Base-by-base conservation (phyloP, 768 basidiomycete genomes). In the Boletus sp. region DNA sequence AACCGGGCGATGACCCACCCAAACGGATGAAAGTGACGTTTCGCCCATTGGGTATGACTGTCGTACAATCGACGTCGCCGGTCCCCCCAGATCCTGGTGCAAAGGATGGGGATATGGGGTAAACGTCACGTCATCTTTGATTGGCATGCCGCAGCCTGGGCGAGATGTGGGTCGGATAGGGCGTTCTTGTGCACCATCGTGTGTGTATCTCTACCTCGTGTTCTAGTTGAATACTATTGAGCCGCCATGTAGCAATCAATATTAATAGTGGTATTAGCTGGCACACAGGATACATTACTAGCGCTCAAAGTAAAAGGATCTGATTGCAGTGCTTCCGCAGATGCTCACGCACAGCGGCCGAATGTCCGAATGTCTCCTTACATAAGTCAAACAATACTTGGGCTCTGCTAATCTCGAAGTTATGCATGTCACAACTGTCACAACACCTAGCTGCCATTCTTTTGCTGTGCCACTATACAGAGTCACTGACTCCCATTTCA, bases 21-120 rank as follows among this genome's bases (percentile, higher is more conserved):
- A 88, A 85, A 72, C 89, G 88, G 68, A 80, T 92, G 64, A 90
- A 88, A 72, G 75, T 92, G 55, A 87, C 82, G 70, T 77, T 90
- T 55, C 83, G 84, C 39, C 59, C 73, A 50, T 57, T 68, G 52
- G 59, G 58, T 47, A 47, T 47, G 21, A 56, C 65, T 27, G 51
- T 64, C 30, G 55, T 73, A 42, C 69, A 75, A 47, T 64, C 78
- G 25, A 58, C 74, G 11, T 68, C 71, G 6, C 71, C 76, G 13
- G 65, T 75, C 50, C 76, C 82, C 66, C 82, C 88, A 83, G 79
- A 83, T 78, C 70, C 78, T 56, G 78, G 81, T 64, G 76, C 79
- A 54, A 89, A 89, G 72, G 86, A 89, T 61, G 87, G 84, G 50
- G 88, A 90, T 67, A 87, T 81, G 40, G 88, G 88, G 57, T 90